A percentile compares a stretch with the other conserved stretches of the same genome.
These are phyloP conservation scores for Blastobotrys americana DNA, from an alignment of 805 yeast genomes.

Conservation along the genomic window DNA sequence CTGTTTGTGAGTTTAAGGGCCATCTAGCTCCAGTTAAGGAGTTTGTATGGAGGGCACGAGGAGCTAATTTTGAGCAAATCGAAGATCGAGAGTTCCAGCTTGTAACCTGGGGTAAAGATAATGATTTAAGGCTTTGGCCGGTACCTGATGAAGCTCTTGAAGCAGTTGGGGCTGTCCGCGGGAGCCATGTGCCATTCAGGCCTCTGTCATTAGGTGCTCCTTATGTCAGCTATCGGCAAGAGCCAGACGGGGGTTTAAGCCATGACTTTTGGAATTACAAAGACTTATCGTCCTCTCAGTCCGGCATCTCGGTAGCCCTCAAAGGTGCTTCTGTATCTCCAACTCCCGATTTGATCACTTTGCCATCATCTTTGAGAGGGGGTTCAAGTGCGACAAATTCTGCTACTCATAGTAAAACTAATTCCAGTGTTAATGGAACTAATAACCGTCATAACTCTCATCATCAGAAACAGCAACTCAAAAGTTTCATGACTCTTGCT, in stretches of 20 bases:
- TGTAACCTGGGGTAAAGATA: slow-evolving; percentile 91
- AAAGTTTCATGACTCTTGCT: slow-evolving; percentile 4
- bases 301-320: background rate
- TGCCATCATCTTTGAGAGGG: background rate
- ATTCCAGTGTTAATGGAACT: background rate
- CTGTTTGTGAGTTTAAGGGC: slow-evolving; percentile 62
- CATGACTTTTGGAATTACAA: background rate
- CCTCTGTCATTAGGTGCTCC: slow-evolving; percentile 38
- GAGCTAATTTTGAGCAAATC: slow-evolving; percentile 34
- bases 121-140: slow-evolving; percentile 80
- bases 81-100: slow-evolving; percentile 82
- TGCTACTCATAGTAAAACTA: too few relatives aligned
- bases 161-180: slow-evolving; percentile 37
- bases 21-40: slow-evolving; percentile 83
- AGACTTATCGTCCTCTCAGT: background rate
- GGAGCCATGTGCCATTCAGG: slow-evolving; percentile 32
- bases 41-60: slow-evolving; percentile 75
- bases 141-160: slow-evolving; percentile 43
- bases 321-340: background rate
- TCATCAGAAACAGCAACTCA: too few relatives aligned
- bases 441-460: background rate
- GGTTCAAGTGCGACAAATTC: background rate
- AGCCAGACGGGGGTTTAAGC: slow-evolving; percentile 32
- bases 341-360: background rate
- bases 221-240: slow-evolving; percentile 45